Percentiles rank a stretch among this genome's conserved stretches.
Evolutionary conservation across 2,329 filamentous ascomycete species (phyloP).

Genomic region (Aureobasidium vineae): DNA sequence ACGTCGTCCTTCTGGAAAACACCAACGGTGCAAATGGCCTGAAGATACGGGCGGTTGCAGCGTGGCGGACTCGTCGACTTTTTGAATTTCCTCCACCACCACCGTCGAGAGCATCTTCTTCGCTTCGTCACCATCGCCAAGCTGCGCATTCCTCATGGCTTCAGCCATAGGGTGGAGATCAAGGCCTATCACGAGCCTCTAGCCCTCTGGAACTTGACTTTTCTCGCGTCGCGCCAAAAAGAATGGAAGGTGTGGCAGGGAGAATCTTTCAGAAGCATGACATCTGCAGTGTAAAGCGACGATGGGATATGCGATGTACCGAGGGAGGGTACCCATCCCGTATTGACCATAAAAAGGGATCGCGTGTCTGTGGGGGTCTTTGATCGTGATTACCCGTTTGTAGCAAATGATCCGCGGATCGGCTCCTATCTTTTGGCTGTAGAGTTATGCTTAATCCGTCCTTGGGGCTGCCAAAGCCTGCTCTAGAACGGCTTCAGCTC

Average conservation of each 20-base stretch:
- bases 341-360: neutral
- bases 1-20: neutral
- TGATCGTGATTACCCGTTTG: neutral
- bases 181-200: neutral
- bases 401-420: neutral
- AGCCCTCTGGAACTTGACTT: neutral
- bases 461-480: neutral
- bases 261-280: neutral
- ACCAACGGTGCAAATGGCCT: neutral
- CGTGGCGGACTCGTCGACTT: neutral
- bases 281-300: neutral
- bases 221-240: conserved; percentile 4
- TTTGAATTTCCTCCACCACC: conserved; percentile 4
- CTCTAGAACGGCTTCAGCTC: neutral
- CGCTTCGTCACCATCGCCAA: neutral
- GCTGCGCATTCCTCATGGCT: conserved; percentile 4
- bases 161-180: neutral
- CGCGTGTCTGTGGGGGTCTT: neutral
- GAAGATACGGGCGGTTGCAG: conserved; percentile 11
- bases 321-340: neutral
- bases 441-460: conserved; percentile 18
- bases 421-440: neutral
- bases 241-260: neutral
- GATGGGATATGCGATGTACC: neutral
- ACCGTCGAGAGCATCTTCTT: neutral